Evolutionary conservation across 495 filamentous ascomycete genomes (phyloP).

Genomic region (Penicillium dipodomyicola): DNA sequence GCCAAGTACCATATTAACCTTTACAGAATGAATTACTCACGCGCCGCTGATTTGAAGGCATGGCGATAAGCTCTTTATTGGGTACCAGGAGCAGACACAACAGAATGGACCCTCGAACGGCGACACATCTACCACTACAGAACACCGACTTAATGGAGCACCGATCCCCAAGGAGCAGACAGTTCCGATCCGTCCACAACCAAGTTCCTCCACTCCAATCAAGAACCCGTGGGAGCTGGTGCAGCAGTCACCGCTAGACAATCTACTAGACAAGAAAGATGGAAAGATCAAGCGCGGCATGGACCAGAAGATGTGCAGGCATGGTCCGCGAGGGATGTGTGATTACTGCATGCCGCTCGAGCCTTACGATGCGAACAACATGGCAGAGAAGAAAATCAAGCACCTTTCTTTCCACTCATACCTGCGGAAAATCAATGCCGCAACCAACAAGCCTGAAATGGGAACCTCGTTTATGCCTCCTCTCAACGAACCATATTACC

Average conservation of each 20-base stretch:
- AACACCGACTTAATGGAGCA: slow-evolving; percentile 67
- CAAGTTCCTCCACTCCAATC: slow-evolving; percentile 58
- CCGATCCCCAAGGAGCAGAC: slow-evolving; percentile 69
- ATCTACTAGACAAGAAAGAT: slow-evolving; percentile 81
- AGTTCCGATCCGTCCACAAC: slow-evolving; percentile 57
- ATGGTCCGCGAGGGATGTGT: slow-evolving; percentile 96
- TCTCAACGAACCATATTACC: slow-evolving; percentile 88
- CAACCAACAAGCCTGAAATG: slow-evolving; percentile 92
- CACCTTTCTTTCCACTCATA: slow-evolving; percentile 95
- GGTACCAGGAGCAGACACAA: slow-evolving; percentile 59
- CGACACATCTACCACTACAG: slow-evolving; percentile 42
- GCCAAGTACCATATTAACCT: background rate
- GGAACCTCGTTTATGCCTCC: slow-evolving; percentile 94
- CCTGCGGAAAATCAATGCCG: slow-evolving; percentile 88
- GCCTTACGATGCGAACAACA: slow-evolving; percentile 82
- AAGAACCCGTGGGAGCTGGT: slow-evolving; percentile 94
- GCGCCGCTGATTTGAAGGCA: slow-evolving; percentile 53
- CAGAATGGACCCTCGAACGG: slow-evolving; percentile 51
- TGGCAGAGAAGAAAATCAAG: slow-evolving; percentile 96
- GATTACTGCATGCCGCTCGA: slow-evolving; percentile 99
- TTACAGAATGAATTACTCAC: background rate
- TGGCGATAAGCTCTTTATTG: slow-evolving; percentile 85
- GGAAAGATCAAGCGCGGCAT: slow-evolving; percentile 81
- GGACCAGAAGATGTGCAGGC: slow-evolving; percentile 88
- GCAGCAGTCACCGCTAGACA: slow-evolving; percentile 79